Conservation (phyloP, 2,329 filamentous ascomycete species). For the Ophiocordyceps unilateralis region DNA sequence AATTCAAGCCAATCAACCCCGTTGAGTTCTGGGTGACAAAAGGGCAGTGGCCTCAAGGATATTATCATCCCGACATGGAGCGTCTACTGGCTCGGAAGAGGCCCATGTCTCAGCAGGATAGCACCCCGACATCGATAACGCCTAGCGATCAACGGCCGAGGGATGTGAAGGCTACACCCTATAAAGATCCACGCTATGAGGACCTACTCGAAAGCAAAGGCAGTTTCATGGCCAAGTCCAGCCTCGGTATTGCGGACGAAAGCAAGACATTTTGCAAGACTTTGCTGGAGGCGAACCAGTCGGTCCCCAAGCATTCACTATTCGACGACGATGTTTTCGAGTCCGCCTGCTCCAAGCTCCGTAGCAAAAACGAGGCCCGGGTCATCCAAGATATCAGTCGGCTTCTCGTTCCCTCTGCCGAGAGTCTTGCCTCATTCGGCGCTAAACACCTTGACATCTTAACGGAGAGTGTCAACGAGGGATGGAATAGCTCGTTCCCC, state of each 20-base stretch:
- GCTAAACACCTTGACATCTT: slow-evolving; percentile 14
- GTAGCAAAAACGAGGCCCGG: slow-evolving; percentile 14
- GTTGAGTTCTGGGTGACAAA: too few relatives aligned
- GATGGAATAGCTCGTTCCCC: slow-evolving; percentile 22
- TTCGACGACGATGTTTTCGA: slow-evolving; percentile 22
- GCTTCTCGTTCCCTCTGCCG: slow-evolving; percentile 21
- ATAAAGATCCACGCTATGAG: slow-evolving; percentile 17
- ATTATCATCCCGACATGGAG: too few relatives aligned
- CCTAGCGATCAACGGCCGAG: slow-evolving; percentile 20
- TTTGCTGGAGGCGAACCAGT: slow-evolving; percentile 15
- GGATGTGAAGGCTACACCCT: slow-evolving; percentile 20
- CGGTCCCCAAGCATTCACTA: slow-evolving; percentile 14
- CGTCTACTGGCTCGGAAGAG: too few relatives aligned
- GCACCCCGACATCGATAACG: slow-evolving; percentile 4
- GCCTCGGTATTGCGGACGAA: slow-evolving; percentile 11
- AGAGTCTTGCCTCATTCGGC: slow-evolving; percentile 13
- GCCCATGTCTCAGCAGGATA: too few relatives aligned
- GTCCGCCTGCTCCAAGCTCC: slow-evolving; percentile 13
- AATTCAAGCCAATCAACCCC: too few relatives aligned
- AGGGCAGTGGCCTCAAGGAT: too few relatives aligned
- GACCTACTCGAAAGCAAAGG: slow-evolving; percentile 20
- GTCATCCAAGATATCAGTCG: slow-evolving; percentile 20
- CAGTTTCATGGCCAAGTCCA: slow-evolving; percentile 19
- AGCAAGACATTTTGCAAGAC: slow-evolving; percentile 13
- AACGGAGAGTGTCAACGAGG: slow-evolving; percentile 22